Evolutionary conservation across 2,329 filamentous ascomycete genomes (phyloP), one percentile per base, ranked within the genome.

Genomic region (Bipolaris cookei): DNA sequence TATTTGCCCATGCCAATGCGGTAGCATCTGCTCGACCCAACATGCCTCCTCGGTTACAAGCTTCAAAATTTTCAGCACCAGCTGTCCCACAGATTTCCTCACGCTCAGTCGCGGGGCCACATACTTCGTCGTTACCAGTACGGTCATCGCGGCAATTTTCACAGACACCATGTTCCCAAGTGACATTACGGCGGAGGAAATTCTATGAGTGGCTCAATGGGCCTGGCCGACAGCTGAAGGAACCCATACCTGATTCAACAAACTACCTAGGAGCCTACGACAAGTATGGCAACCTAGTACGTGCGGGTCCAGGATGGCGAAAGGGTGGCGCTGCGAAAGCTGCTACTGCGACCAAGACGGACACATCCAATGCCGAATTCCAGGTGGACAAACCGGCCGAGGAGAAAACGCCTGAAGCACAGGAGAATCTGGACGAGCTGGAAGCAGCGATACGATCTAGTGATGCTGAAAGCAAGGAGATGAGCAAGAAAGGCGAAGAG

Each of bases 141-240:
- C 67, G 56, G 51, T 54, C 61, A 66, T 66, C 65, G 42, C 73
- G 74, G 38, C 65, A 71, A 11, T 77, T 77, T 51, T 76, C 74
- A 56, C 73, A 75, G 43, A 72, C 75, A 63, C 68, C 72, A 66
- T 71, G 69, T 58, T 69, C 66, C 30, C 72, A 71, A 48, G 64
- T 79, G 54, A 86, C 84, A 41, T 78, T 78, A 62, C 78, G 83
- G 39, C 82, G 85, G 58, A 77, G 79, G 56, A 76, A 81, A 47
- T 86, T 88, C 79, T 86, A 83, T 65, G 75, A 77, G 59, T 88
- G 86, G 86, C 78, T 88, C 35, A 81, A 83, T 58, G 83, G 83
- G 1, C 81, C 83, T 25, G 84, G 84, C 8, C 73, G 71, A 62
- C 74, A 70, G 20, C 81, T 86, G 64, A 78, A 77, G 51, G 67